Evolutionary conservation across 257 asterid genomes (phyloP).

Genomic region (Solanum okadae): DNA sequence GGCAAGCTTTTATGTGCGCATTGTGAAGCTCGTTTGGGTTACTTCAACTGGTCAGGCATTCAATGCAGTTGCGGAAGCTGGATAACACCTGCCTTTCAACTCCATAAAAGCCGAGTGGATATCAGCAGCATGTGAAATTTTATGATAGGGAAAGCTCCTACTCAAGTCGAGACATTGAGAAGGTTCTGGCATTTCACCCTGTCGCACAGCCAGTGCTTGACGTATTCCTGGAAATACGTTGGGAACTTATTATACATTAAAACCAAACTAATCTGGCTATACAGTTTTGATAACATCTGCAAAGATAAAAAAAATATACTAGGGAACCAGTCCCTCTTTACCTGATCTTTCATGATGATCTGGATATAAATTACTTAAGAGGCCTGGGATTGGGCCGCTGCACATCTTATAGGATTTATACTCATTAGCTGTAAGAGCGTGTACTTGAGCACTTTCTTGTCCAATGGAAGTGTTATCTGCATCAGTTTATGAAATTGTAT

Average conservation of each 20-base stretch:
- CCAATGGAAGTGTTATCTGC: neutral
- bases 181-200: neutral
- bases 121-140: conserved; percentile 38
- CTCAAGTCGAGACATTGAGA: neutral
- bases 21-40: conserved; percentile 85
- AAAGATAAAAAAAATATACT: neutral
- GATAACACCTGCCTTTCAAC: conserved; percentile 97
- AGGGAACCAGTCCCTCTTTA: neutral
- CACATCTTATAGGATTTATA: neutral
- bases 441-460: neutral
- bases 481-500: neutral
- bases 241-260: neutral
- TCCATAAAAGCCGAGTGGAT: conserved; percentile 87
- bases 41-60: conserved; percentile 96
- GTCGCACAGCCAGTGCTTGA: neutral
- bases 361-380: neutral
- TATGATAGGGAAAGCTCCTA: neutral
- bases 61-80: conserved; percentile 99
- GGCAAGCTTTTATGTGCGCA: conserved; percentile 75
- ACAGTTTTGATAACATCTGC: neutral
- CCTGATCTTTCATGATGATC: neutral
- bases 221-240: neutral
- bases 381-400: neutral
- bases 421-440: neutral
- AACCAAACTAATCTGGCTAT: neutral